Base-by-base conservation (phyloP, 2,329 filamentous ascomycete genomes). In the Fusarium udum region DNA sequence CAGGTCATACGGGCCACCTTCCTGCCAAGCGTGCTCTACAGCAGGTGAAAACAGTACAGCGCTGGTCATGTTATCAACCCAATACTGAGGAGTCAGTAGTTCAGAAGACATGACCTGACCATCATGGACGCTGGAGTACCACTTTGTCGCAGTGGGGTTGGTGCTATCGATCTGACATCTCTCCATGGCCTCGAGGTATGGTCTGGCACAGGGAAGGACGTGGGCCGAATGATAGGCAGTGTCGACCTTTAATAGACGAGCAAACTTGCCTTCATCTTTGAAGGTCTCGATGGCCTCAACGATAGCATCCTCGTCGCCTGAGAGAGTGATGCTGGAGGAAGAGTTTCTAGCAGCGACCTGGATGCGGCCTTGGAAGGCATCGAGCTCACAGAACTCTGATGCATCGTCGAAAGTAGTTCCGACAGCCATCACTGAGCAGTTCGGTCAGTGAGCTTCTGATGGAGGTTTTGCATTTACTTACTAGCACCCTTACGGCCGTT, bases 141-240 rank as follows among this genome's bases (percentile, higher is more conserved):
- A 64, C 16, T 31, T 39, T 31, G 56, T 12, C 32, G 32, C 4
- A 15, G 58, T 28, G 1, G 39, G 24, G n/a, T 20, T 20, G 1
- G 48, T 22, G 10, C 40, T 10, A 31, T 65, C 57, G 7, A 62
- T 32, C 6, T 53, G 20, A 5, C 39, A 39, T 8, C 22, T 34
- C 10, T 52, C 18, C 12, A 67, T 40, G 8, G 55, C 61, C 0
- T 39, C 15, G 0, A 69, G 26, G 22, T 69, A 69, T 10, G 56
- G 66, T 0, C 34, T 16, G 3, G 56, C 49, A 14, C 49, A 45
- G 1, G 63, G 49, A 0, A 45, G 14, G 18, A 69, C 45, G 0
- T 69, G 57, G 18, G 34, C 3, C 1, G 67, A 69, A 22, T 69
- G 64, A 42, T 69, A 69, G 0, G 67, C 67, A 4, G 45, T 67